Evolutionary conservation across 495 filamentous ascomycete species (phyloP).

Genomic region (Neurospora sp.): DNA sequence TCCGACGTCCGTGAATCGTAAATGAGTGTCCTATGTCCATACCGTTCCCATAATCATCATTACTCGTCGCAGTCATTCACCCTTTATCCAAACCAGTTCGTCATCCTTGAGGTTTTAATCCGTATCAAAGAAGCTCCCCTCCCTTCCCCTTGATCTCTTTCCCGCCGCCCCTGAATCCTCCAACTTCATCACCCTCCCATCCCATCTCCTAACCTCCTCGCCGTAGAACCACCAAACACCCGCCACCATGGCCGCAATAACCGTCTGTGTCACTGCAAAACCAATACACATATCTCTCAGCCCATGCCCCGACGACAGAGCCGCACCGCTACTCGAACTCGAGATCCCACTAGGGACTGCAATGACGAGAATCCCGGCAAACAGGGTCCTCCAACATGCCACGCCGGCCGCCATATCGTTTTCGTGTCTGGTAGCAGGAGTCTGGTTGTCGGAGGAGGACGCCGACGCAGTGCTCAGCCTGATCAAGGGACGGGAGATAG

Average conservation of each 20-base stretch:
- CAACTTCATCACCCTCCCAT: constrained; percentile 33
- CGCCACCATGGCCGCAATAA: constrained; percentile 17
- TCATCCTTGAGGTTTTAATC: constrained; percentile 17
- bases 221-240: constrained; percentile 29
- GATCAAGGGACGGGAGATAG: constrained; percentile 26
- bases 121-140: constrained; percentile 36
- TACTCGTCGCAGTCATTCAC: background rate
- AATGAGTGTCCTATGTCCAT: background rate
- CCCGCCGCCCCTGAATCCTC: constrained; percentile 13
- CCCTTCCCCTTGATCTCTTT: constrained; percentile 24
- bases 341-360: constrained; percentile 21
- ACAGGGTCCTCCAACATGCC: constrained; percentile 19
- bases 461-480: constrained; percentile 32
- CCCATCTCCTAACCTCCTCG: constrained; percentile 23
- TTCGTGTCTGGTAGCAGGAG: constrained; percentile 25
- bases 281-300: constrained; percentile 24
- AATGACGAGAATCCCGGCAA: constrained; percentile 30
- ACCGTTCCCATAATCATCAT: background rate
- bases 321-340: background rate
- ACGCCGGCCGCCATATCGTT: constrained; percentile 34
- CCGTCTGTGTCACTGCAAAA: constrained; percentile 24
- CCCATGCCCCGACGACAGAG: constrained; percentile 21
- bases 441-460: constrained; percentile 21
- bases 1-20: background rate
- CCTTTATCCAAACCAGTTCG: background rate